Conservation (phyloP, 257 asterid genomes). For the Buddleja alternifolia region DNA sequence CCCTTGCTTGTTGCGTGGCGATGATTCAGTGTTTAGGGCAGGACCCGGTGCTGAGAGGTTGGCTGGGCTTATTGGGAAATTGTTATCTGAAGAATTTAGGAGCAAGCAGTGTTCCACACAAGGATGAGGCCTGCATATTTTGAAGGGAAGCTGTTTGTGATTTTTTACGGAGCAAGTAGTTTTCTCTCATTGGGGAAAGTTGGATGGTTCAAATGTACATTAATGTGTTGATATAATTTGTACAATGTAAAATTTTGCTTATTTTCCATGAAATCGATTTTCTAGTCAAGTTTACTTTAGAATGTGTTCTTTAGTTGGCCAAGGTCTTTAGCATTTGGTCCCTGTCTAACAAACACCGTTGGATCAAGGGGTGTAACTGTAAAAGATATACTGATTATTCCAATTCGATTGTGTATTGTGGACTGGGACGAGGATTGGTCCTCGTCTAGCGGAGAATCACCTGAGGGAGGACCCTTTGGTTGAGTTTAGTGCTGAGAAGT, state of each 20-base stretch:
- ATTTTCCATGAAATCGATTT: slow-evolving; percentile 23
- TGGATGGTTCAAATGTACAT: slow-evolving; percentile 48
- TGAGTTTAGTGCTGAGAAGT: no score
- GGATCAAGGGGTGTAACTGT: no score
- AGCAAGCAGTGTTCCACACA: slow-evolving; percentile 53
- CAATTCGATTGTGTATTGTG: no score
- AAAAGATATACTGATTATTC: no score
- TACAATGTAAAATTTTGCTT: slow-evolving; percentile 33
- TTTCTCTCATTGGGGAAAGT: slow-evolving; percentile 34
- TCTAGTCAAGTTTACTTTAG: no score
- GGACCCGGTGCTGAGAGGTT: slow-evolving; percentile 86
- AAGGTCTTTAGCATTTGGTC: no score
- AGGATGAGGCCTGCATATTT: slow-evolving; percentile 33
- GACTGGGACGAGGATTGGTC: no score
- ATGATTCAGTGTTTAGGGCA: slow-evolving; percentile 71
- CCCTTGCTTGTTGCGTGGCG: slow-evolving; percentile 73
- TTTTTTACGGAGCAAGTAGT: slow-evolving; percentile 40
- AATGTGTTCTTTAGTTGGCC: no score
- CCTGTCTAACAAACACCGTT: no score
- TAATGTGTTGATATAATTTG: slow-evolving; percentile 36
- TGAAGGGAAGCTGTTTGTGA: slow-evolving; percentile 37
- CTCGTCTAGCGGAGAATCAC: no score
- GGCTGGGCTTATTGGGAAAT: slow-evolving; percentile 45
- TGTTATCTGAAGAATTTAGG: slow-evolving; percentile 65
- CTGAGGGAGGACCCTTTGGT: no score